These are phyloP conservation scores for Nevesoporus exiguus DNA, from an alignment of 768 basidiomycete genomes.

Conservation along the genomic window DNA sequence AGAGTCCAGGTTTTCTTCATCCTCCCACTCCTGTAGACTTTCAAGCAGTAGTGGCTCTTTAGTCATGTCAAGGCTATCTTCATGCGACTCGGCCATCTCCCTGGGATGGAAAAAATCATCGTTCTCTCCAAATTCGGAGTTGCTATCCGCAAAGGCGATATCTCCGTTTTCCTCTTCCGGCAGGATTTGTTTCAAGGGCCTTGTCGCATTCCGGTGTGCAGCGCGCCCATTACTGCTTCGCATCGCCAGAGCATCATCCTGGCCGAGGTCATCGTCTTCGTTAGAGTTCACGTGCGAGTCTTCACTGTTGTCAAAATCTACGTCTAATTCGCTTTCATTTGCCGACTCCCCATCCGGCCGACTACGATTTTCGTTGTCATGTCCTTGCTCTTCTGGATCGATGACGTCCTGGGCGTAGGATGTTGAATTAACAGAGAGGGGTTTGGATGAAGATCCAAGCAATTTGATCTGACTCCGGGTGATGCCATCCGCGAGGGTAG, in stretches of 20 bases:
- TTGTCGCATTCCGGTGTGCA: conserved; percentile 38
- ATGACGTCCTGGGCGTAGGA: conserved; percentile 31
- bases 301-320: conserved; percentile 1
- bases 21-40: conserved; percentile 71
- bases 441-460: conserved; percentile 75
- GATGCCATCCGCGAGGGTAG: conserved; percentile 82
- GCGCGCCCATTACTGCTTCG: conserved; percentile 47
- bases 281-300: not conserved
- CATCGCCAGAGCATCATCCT: not conserved
- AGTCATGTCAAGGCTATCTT: conserved; percentile 62
- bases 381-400: conserved; percentile 35
- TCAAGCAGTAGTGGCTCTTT: conserved; percentile 56
- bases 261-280: not conserved
- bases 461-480: conserved; percentile 78
- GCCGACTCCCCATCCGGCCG: conserved; percentile 15
- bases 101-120: conserved; percentile 71
- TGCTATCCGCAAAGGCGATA: conserved; percentile 72
- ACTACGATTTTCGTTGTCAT: conserved; percentile 17
- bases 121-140: conserved; percentile 63
- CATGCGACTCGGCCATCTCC: conserved; percentile 35
- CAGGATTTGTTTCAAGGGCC: conserved; percentile 37
- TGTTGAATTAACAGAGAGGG: conserved; percentile 46
- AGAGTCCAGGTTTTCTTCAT: conserved; percentile 81
- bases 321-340: not conserved
- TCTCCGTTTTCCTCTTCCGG: conserved; percentile 38